phyloP scores from a whole-genome alignment of 2,329 filamentous ascomycete species.

The Apiospora koreana region DNA sequence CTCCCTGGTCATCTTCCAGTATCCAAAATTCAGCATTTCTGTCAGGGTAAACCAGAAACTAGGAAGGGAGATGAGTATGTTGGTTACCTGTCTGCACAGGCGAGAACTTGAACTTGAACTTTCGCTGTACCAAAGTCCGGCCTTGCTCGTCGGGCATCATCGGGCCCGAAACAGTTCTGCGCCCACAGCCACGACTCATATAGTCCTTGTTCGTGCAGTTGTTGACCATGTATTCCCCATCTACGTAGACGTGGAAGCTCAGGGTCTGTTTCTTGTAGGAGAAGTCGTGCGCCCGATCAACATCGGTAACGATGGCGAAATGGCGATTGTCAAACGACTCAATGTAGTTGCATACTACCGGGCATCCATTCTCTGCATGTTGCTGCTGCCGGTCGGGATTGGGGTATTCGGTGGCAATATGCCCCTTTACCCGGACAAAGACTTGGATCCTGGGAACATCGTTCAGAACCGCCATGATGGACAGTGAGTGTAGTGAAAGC shows the following conservation, averaged over 20 bases:
- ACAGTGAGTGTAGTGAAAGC: background rate
- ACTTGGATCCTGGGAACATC: background rate
- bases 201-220: background rate
- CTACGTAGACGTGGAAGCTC: background rate
- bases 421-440: background rate
- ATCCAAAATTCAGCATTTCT: background rate
- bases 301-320: background rate
- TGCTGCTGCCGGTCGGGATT: background rate
- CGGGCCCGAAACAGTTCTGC: background rate
- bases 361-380: background rate
- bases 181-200: background rate
- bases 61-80: background rate
- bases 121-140: background rate
- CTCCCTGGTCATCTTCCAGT: background rate
- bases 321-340: background rate
- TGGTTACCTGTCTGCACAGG: background rate
- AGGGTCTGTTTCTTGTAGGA: background rate
- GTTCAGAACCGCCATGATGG: background rate
- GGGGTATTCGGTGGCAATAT: background rate
- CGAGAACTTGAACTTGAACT: background rate
- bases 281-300: background rate
- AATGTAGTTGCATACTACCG: background rate
- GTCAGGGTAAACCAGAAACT: too few relatives aligned
- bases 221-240: background rate
- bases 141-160: background rate